Conservation (phyloP, 2,329 filamentous ascomycete genomes). For the Sporothrix humicola region DNA sequence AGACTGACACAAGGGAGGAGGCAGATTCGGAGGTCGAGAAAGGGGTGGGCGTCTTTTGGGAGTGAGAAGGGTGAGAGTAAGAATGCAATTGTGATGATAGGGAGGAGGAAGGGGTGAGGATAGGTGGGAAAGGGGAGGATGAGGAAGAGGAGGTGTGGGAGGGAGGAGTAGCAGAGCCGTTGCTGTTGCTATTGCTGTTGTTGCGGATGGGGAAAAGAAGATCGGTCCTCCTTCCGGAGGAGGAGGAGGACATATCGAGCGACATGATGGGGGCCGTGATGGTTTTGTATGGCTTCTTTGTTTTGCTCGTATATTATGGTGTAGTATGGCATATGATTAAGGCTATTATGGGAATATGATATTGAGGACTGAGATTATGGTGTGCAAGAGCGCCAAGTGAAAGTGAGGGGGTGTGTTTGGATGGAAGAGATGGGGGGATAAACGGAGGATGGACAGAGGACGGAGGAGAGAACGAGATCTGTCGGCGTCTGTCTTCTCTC, state of each 20-base stretch:
- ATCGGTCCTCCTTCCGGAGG: slow-evolving; percentile 27
- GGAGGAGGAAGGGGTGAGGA: not conserved
- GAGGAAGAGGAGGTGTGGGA: not conserved
- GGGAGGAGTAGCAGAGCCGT: not conserved
- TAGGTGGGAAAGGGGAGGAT: not conserved
- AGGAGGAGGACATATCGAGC: slow-evolving; percentile 29
- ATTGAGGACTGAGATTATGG: no score
- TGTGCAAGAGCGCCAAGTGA: slow-evolving; percentile 13
- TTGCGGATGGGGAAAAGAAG: slow-evolving; percentile 27
- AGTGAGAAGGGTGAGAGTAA: not conserved
- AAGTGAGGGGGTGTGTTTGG: slow-evolving; percentile 22
- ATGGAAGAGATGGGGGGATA: not conserved
- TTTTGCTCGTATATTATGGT: not conserved
- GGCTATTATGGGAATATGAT: not conserved
- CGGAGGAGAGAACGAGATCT: slow-evolving; percentile 17
- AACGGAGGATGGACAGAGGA: not conserved
- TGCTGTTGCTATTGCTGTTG: slow-evolving; percentile 14
- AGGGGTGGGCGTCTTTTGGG: slow-evolving; percentile 19
- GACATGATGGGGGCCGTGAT: slow-evolving; percentile 34
- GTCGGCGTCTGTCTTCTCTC: not conserved
- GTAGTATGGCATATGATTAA: no score
- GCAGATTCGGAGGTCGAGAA: slow-evolving; percentile 25
- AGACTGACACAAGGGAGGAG: slow-evolving; percentile 24
- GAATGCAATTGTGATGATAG: not conserved
- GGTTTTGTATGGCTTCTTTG: slow-evolving; percentile 26